Evolutionary conservation across 75 land plant species (phyloP), one percentile per base, ranked within the genome.

Genomic region (Cunninghamia lanceolata): DNA sequence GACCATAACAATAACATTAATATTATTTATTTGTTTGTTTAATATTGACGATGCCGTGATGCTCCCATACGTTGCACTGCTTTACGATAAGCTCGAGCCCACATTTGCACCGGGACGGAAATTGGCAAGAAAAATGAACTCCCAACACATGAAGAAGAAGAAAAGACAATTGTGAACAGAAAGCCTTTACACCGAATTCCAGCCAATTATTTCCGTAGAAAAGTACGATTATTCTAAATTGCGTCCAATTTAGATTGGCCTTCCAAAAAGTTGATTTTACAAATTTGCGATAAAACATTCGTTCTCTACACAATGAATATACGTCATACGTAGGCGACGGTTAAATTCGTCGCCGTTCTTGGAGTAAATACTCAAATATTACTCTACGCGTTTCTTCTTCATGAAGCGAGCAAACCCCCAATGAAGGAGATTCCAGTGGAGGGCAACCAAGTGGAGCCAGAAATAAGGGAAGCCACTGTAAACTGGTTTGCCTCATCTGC

Each of bases 391-490:
- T 47, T 47, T 47, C 52, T 66, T 28, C 8, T 7, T 38, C 40
- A 63, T 40, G 54, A 83, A 3, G 6, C 25, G 17, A 53, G 2
- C 63, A 89, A 86, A 7, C 91, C 91, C 14, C 85, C 35, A 68
- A 14, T 8, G 76, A 54, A 92, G 47, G 85, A 25, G 43, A 92
- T 85, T 25, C 92, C 88, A 3, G 93, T 89, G 21, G 90, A 82
- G 3, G 90, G 87, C 88, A 92, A 32, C 93, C 93, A 93, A 1
- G 88, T 16, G 7, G 73, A 81, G 3, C 92, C 94, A 19, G 77
- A 86, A 32, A 93, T 90, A 71, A 93, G 89, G 7, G 86, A 75
- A 9, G 53, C 87, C 35, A 93, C 94, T 0, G 91, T 92, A 43
- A 88, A 93, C 38, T 85, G 77, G 2, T 25, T 45, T 0, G 93